Percentiles rank a stretch among this genome's conserved stretches.
phyloP scores from a whole-genome alignment of 805 yeast genomes.

The Komagataella ulmi region DNA sequence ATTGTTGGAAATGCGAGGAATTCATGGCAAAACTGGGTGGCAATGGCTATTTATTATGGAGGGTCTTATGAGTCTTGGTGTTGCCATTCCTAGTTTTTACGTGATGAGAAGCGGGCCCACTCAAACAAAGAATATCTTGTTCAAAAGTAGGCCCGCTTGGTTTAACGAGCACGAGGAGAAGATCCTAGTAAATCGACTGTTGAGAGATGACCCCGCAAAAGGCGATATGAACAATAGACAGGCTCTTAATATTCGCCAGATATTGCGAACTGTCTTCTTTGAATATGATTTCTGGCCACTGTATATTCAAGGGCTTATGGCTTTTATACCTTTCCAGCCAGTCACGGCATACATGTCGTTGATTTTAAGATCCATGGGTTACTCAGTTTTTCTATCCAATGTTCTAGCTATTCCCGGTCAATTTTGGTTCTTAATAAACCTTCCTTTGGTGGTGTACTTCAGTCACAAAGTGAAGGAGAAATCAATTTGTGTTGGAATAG shows the following conservation, averaged over 20 bases:
- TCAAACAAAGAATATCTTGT: conserved; percentile 34
- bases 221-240: conserved; percentile 47
- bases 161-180: conserved; percentile 23
- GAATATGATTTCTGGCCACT: conserved; percentile 41
- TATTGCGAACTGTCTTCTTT: conserved; percentile 20
- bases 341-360: conserved; percentile 27
- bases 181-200: conserved; percentile 24
- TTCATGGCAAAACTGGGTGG: conserved; percentile 29
- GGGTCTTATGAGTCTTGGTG: conserved; percentile 24
- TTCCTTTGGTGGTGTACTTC: conserved; percentile 17
- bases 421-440: conserved; percentile 16
- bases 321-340: conserved; percentile 20
- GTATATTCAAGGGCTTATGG: conserved; percentile 27
- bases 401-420: conserved; percentile 37
- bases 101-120: conserved; percentile 35
- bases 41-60: conserved; percentile 39
- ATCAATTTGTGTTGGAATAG: conserved; percentile 13
- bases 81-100: conserved; percentile 16
- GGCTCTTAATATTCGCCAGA: conserved; percentile 23
- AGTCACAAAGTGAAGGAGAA: conserved; percentile 18
- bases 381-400: conserved; percentile 36
- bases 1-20: conserved; percentile 22
- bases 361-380: conserved; percentile 30
- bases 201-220: conserved; percentile 29
- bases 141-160: conserved; percentile 29